A percentile compares a stretch with the other conserved stretches of the same genome.
These are phyloP conservation scores for Didymella keratinophila DNA, from an alignment of 2,329 filamentous ascomycete species.

Conservation along the genomic window DNA sequence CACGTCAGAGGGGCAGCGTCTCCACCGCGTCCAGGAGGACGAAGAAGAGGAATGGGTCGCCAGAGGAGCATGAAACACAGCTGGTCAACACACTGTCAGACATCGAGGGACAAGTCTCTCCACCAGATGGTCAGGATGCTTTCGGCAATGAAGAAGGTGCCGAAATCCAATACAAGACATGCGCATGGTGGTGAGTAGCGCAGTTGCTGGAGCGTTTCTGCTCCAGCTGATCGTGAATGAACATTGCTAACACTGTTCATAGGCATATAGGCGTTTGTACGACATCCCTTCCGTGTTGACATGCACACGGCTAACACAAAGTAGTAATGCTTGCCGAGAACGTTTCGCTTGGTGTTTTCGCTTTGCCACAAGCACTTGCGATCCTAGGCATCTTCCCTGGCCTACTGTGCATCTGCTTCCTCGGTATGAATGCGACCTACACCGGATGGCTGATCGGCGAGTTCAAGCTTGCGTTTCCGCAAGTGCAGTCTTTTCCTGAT, in stretches of 20 bases:
- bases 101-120: conserved; percentile 22
- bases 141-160: conserved; percentile 44
- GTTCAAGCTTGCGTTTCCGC: conserved; percentile 64
- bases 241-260: not conserved
- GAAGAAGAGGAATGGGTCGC: not conserved
- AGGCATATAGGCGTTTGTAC: conserved; percentile 56
- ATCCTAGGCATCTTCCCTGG: conserved; percentile 63
- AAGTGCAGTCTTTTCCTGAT: conserved; percentile 72
- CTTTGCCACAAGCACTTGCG: conserved; percentile 62
- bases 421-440: conserved; percentile 66
- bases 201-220: not conserved
- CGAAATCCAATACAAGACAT: conserved; percentile 60
- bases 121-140: conserved; percentile 14
- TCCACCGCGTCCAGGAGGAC: not conserved
- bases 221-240: not conserved
- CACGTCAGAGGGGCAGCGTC: not conserved
- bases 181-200: conserved; percentile 57
- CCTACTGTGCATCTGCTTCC: conserved; percentile 60
- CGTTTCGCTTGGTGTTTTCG: conserved; percentile 64
- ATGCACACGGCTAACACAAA: not conserved
- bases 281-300: not conserved
- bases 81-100: conserved; percentile 13
- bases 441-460: conserved; percentile 68
- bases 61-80: not conserved
- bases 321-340: conserved; percentile 67